A percentile compares a stretch with the other conserved stretches of the same genome.
Conservation (phyloP, 192 early-diverging fungal species). For the Coemansia aciculifera region DNA sequence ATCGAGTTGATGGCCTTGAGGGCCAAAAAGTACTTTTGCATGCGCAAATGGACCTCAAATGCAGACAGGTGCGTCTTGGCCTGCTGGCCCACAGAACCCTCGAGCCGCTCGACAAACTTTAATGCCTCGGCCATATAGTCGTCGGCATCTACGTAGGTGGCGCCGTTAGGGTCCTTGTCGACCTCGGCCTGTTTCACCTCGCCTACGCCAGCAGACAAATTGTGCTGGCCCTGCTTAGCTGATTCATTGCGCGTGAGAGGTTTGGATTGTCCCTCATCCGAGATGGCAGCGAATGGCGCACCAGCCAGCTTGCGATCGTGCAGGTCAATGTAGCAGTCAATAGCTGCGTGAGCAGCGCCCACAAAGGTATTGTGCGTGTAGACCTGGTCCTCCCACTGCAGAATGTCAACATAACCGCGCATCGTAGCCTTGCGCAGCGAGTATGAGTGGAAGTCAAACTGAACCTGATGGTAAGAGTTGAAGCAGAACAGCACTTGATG, state of each 20-base stretch:
- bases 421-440: slow-evolving; percentile 87
- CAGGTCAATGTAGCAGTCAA: slow-evolving; percentile 59
- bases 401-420: slow-evolving; percentile 79
- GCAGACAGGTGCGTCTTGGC: slow-evolving; percentile 35
- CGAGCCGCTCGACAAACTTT: slow-evolving; percentile 74
- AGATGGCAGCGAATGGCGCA: slow-evolving; percentile 36
- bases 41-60: slow-evolving; percentile 52
- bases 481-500: slow-evolving; percentile 84
- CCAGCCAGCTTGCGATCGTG: slow-evolving; percentile 51
- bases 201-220: slow-evolving; percentile 43
- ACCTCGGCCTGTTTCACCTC: slow-evolving; percentile 57
- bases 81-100: slow-evolving; percentile 21
- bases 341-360: slow-evolving; percentile 72
- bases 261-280: slow-evolving; percentile 15
- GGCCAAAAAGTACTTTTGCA: slow-evolving; percentile 54
- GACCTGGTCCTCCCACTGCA: slow-evolving; percentile 78
- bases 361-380: slow-evolving; percentile 71
- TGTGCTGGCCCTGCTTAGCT: slow-evolving; percentile 60
- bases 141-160: slow-evolving; percentile 55
- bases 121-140: slow-evolving; percentile 75
- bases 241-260: slow-evolving; percentile 55
- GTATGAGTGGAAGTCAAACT: slow-evolving; percentile 97
- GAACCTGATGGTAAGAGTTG: slow-evolving; percentile 81
- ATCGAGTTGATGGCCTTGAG: slow-evolving; percentile 50
- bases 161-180: slow-evolving; percentile 42